Evolutionary conservation across 768 basidiomycete genomes (phyloP).

Genomic region (Candolleomyces aberdarensis): DNA sequence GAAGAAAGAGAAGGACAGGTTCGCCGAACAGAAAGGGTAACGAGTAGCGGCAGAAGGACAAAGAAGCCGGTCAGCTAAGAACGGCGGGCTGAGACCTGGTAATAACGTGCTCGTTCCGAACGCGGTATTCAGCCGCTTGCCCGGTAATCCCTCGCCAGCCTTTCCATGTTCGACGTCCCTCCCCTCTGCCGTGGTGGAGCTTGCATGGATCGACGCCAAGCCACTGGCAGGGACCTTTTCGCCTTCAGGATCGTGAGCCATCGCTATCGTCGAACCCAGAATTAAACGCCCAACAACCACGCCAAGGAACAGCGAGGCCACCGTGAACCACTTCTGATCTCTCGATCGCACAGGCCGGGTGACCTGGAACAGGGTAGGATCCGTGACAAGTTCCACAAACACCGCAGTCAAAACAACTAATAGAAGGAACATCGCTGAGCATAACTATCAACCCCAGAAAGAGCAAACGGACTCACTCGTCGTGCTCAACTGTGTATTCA

Average conservation of each 20-base stretch:
- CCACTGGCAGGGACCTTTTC: neutral
- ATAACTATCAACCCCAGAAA: neutral
- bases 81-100: too few relatives aligned
- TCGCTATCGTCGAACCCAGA: slow-evolving; percentile 28
- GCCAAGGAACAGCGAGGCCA: slow-evolving; percentile 60
- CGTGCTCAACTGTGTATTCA: slow-evolving; percentile 7
- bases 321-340: slow-evolving; percentile 70
- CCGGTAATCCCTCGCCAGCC: neutral
- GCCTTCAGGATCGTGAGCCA: neutral
- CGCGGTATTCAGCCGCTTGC: too few relatives aligned
- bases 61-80: too few relatives aligned
- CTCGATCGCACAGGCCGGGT: slow-evolving; percentile 52
- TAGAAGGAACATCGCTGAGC: neutral
- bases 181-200: neutral
- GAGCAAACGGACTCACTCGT: slow-evolving; percentile 4
- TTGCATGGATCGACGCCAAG: neutral
- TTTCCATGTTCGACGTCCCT: slow-evolving; percentile 5
- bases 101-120: too few relatives aligned
- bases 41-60: slow-evolving; percentile 18
- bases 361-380: slow-evolving; percentile 67
- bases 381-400: slow-evolving; percentile 76
- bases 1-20: too few relatives aligned
- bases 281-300: slow-evolving; percentile 65
- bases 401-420: slow-evolving; percentile 59
- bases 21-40: too few relatives aligned